A percentile compares a stretch with the other conserved stretches of the same genome.
These are phyloP conservation scores for Pholiota microspora DNA, from an alignment of 768 basidiomycete genomes.

Conservation along the genomic window DNA sequence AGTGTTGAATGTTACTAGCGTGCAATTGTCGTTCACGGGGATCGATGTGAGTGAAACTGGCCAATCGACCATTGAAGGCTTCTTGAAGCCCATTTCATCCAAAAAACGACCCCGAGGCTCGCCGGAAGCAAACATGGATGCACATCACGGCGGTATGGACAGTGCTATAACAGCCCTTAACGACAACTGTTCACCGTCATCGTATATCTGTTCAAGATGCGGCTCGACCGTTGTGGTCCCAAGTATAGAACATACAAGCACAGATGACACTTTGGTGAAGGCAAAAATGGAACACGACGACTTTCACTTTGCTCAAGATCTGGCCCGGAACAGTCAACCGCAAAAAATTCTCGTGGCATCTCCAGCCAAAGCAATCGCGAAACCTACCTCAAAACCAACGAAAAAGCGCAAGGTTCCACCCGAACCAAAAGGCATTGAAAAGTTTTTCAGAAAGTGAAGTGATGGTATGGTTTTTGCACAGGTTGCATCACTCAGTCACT, in stretches of 20 bases:
- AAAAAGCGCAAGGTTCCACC: slow-evolving; percentile 28
- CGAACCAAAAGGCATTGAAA: slow-evolving; percentile 35
- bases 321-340: slow-evolving; percentile 45
- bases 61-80: slow-evolving; percentile 86
- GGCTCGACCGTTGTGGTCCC: slow-evolving; percentile 40
- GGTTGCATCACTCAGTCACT: neutral
- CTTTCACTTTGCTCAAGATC: slow-evolving; percentile 83
- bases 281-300: slow-evolving; percentile 77
- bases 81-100: slow-evolving; percentile 51
- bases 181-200: slow-evolving; percentile 20
- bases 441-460: slow-evolving; percentile 39
- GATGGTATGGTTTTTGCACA: slow-evolving; percentile 6
- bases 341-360: slow-evolving; percentile 13
- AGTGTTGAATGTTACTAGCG: slow-evolving; percentile 65
- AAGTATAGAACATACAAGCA: slow-evolving; percentile 24
- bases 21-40: slow-evolving; percentile 75
- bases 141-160: neutral
- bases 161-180: slow-evolving; percentile 8
- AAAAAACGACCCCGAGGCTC: slow-evolving; percentile 39
- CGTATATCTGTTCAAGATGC: slow-evolving; percentile 62
- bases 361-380: slow-evolving; percentile 13
- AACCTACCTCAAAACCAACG: slow-evolving; percentile 21
- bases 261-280: slow-evolving; percentile 29
- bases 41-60: slow-evolving; percentile 75
- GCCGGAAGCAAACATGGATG: slow-evolving; percentile 5